Percentiles rank a stretch among this genome's conserved stretches.
phyloP scores from a whole-genome alignment of 2,329 filamentous ascomycete species.

The Sclerotinia trifoliorum region DNA sequence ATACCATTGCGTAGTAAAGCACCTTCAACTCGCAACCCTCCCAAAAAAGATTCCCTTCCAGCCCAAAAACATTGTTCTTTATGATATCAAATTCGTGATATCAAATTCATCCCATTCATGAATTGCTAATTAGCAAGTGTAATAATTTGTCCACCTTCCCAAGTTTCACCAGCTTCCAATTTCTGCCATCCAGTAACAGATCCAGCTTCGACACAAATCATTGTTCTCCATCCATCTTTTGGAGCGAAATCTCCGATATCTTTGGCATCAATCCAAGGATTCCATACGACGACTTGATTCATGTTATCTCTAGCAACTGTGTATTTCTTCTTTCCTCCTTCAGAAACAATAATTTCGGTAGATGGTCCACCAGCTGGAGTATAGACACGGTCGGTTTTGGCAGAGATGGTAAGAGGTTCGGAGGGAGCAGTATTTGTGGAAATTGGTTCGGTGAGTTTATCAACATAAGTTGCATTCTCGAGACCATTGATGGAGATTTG shows the following conservation, averaged over 20 bases:
- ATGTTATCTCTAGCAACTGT: slow-evolving; percentile 81
- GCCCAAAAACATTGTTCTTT: not conserved
- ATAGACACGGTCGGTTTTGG: slow-evolving; percentile 89
- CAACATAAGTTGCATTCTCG: slow-evolving; percentile 70
- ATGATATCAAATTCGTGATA: slow-evolving; percentile 13
- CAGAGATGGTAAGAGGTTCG: slow-evolving; percentile 62
- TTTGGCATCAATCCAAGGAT: slow-evolving; percentile 87
- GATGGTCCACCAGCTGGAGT: slow-evolving; percentile 62
- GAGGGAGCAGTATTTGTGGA: slow-evolving; percentile 64
- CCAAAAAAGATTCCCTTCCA: not conserved
- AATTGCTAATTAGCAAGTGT: slow-evolving; percentile 19
- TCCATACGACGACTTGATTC: slow-evolving; percentile 91
- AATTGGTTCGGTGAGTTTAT: slow-evolving; percentile 68
- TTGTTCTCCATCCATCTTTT: slow-evolving; percentile 85
- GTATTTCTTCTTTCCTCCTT: slow-evolving; percentile 64
- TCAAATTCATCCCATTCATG: not conserved
- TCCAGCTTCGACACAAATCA: slow-evolving; percentile 93
- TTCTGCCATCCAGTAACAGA: slow-evolving; percentile 78
- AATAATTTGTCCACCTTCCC: slow-evolving; percentile 52
- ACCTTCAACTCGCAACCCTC: not conserved
- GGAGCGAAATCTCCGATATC: slow-evolving; percentile 84
- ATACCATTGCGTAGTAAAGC: not conserved
- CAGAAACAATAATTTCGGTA: slow-evolving; percentile 57
- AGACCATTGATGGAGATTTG: slow-evolving; percentile 73
- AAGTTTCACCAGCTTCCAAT: slow-evolving; percentile 73